Base-by-base conservation (phyloP, 352 stramenopile species). In the Phytophthora citricola region DNA sequence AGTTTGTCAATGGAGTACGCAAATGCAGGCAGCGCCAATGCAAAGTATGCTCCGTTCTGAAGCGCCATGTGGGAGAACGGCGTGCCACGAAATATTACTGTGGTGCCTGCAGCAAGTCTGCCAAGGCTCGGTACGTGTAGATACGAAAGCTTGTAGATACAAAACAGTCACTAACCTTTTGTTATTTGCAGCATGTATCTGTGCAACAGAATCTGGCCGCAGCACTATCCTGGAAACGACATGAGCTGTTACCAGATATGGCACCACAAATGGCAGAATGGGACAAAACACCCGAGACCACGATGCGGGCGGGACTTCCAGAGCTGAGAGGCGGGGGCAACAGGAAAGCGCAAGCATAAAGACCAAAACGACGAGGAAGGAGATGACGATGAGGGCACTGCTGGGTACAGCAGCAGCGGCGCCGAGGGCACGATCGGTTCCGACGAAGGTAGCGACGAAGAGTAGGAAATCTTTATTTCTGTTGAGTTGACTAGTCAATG, bases 231-330 rank as follows among this genome's bases (percentile, higher is more conserved):
- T 12, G 14, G 15, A 15, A 63, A 63, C 34, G n/a, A 29, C 4
- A 41, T 55, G 45, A 63, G 22, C 6, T 63, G 55, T 14, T 49
- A 24, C 9, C 44, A 63, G n/a, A 63, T 63, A 14, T 63, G 55
- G 55, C 34, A 55, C 15, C n/a, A 44, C 24, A 38, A 22, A 8
- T 50, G 45, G 55, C 7, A 31, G 5, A 31, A 55, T 12, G 32
- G 55, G 32, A 24, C 44, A 7, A 55, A 63, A 22, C 44, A 32
- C 1, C 55, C 55, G 9, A 22, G 1, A 0, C 34, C 55, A 9
- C 32, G 34, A 8, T 63, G 55, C 14, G 44, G 55, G 1, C 34
- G 55, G 1, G 44, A 49, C 15, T 48, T 63, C 6, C 44, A 55
- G 12, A 40, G 5, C 14, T 24, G 34, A 31, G 36, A 29, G 5